Evolutionary conservation across 768 basidiomycete species (phyloP).

Genomic region (Suillus spraguei): DNA sequence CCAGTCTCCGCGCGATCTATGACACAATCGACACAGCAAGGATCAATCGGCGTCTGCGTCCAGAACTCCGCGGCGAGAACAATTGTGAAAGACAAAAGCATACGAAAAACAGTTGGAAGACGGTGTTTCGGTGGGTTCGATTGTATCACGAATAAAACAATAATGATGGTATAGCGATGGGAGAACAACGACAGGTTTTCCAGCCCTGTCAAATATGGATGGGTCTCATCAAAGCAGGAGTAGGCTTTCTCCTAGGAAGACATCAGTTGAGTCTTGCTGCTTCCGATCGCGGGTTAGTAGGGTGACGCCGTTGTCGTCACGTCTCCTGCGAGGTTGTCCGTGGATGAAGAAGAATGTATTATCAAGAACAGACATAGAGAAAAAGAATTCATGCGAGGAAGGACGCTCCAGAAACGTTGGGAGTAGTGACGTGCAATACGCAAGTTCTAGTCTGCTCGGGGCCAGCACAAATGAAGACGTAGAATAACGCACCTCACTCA

Average conservation of each 20-base stretch:
- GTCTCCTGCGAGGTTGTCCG: slow-evolving; percentile 40
- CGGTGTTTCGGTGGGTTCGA: no score
- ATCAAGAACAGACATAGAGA: slow-evolving; percentile 58
- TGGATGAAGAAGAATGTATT: slow-evolving; percentile 77
- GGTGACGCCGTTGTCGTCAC: slow-evolving; percentile 63
- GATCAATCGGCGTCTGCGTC: neutral
- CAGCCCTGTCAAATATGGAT: slow-evolving; percentile 21
- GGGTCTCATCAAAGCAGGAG: slow-evolving; percentile 29
- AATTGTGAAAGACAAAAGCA: neutral
- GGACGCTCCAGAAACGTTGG: slow-evolving; percentile 56
- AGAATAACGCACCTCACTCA: neutral
- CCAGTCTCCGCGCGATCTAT: neutral
- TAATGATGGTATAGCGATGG: neutral
- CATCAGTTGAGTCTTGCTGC: slow-evolving; percentile 46
- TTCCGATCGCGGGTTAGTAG: slow-evolving; percentile 29
- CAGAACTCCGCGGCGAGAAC: neutral
- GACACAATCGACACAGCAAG: neutral
- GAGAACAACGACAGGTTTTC: slow-evolving; percentile 8
- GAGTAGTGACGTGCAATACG: slow-evolving; percentile 20
- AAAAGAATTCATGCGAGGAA: slow-evolving; percentile 58
- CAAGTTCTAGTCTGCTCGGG: neutral
- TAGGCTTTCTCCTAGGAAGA: slow-evolving; percentile 44
- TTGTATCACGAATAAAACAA: no score
- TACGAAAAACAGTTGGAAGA: no score
- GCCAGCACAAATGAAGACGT: neutral